Evolutionary conservation across 1,284 basidiomycete species (phyloP).

Genomic region (Stereum hirsutum): DNA sequence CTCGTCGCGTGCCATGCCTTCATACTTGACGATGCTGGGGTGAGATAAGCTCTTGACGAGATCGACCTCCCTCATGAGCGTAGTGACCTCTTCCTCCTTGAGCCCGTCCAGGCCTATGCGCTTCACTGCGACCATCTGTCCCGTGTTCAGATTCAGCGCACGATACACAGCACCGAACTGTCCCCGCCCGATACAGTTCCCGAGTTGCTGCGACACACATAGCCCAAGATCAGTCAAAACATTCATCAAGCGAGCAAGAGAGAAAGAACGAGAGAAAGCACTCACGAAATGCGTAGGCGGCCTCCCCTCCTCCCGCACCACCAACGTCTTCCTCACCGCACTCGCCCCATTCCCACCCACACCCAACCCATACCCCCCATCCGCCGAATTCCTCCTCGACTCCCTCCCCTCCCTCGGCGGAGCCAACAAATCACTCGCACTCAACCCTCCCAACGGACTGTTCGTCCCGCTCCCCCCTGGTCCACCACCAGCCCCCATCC

Average conservation of each 20-base stretch:
- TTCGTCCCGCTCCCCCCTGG: too few species aligned
- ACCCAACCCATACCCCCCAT: constrained; percentile 28
- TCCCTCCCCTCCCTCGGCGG: too few species aligned
- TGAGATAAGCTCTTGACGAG: constrained; percentile 83
- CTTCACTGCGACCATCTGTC: constrained; percentile 93
- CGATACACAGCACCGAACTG: constrained; percentile 96
- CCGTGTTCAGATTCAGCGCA: constrained; percentile 85
- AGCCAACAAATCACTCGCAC: constrained; percentile 54
- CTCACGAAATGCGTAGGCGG: constrained; percentile 78
- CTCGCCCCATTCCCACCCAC: too few species aligned
- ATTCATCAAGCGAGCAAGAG: background rate
- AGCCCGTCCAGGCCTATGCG: constrained; percentile 82
- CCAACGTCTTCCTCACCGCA: constrained; percentile 64
- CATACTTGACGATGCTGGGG: constrained; percentile 92
- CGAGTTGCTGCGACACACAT: constrained; percentile 64
- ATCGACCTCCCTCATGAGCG: constrained; percentile 89
- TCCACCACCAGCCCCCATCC: constrained; percentile 5
- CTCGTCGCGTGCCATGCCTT: constrained; percentile 88
- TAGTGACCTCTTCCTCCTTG: constrained; percentile 77
- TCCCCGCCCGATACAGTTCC: constrained; percentile 92
- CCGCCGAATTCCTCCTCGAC: constrained; percentile 52
- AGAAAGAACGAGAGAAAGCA: constrained; percentile 12
- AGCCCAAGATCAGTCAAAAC: background rate
- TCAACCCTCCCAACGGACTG: too few species aligned
- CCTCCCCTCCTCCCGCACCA: constrained; percentile 78